Base-by-base conservation (phyloP, 2,329 filamentous ascomycete genomes). In the Purpureocillium takamizusanense region DNA sequence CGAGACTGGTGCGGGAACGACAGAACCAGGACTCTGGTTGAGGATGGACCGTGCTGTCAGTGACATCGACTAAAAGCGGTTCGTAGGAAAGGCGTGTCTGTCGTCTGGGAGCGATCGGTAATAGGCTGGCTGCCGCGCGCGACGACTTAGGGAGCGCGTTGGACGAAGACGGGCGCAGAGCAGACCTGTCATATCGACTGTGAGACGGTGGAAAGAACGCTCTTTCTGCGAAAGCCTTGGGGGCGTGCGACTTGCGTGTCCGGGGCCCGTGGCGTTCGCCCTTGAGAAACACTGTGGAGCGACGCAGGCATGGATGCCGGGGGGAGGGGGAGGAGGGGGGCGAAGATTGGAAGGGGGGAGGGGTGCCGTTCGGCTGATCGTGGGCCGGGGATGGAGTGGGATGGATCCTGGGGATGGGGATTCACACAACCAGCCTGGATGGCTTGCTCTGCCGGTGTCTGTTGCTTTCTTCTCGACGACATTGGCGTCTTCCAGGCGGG, bases 111-210 rank as follows among this genome's bases (percentile, higher is more conserved):
- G 46, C 48, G 50, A 56, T 56, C 47, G 44, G 49, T n/a, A 25
- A 10, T 50, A 48, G 43, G 45, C 40, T 47, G 40, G 50, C 44
- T 46, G 40, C 43, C 43, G 44, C n/a, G n/a, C 21, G 51, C 35
- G 42, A 50, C 39, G 31, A 48, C 39, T 53, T 42, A n/a, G 21
- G 21, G 21, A 21, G 28, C 35, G 36, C 33, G 16, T 39, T 43
- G 46, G 46, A 40, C 44, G 43, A 41, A 46, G 44, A 47, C 33
- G 45, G 40, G 21, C 39, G 35, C 40, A 46, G 47, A 52, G 50
- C 40, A 58, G 57, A 60, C 57, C 48, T 60, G 56, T 60, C 56
- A 59, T 52, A 58, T 60, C 49, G 46, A 42, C 45, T 51, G 49
- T 55, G 49, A 56, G 49, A 55, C 54, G 48, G 40, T 35, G 36